These are phyloP conservation scores for Amborella trichopoda DNA, from an alignment of 164 flowering plant genomes.

Conservation along the genomic window DNA sequence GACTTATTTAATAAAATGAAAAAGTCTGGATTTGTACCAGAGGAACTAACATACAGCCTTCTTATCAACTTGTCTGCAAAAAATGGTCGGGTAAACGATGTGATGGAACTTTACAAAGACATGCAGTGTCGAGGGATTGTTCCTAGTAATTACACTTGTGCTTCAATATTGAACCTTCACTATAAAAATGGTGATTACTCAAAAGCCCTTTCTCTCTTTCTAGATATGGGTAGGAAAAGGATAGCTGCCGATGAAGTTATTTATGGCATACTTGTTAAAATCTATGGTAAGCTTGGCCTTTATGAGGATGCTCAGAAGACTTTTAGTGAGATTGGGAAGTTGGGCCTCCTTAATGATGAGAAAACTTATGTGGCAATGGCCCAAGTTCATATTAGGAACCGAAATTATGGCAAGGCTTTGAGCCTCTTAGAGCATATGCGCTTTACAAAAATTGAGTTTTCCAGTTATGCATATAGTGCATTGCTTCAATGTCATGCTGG, in stretches of 20 bases:
- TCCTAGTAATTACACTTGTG: slow-evolving; percentile 82
- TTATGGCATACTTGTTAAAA: slow-evolving; percentile 72
- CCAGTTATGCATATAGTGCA: slow-evolving; percentile 54
- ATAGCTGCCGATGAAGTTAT: slow-evolving; percentile 80
- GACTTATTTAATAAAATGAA: slow-evolving; percentile 58
- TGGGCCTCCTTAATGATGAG: slow-evolving; percentile 59
- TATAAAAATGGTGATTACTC: slow-evolving; percentile 63
- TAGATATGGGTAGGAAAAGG: slow-evolving; percentile 56
- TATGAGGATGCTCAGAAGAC: slow-evolving; percentile 70
- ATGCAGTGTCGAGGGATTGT: slow-evolving; percentile 52
- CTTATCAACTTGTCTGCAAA: slow-evolving; percentile 47
- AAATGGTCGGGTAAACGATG: slow-evolving; percentile 32
- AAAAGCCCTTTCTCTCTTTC: slow-evolving; percentile 72
- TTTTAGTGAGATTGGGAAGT: slow-evolving; percentile 48
- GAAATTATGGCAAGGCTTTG: slow-evolving; percentile 52
- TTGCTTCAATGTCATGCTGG: slow-evolving; percentile 53
- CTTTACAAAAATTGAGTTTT: slow-evolving; percentile 48
- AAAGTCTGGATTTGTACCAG: slow-evolving; percentile 50
- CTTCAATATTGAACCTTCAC: slow-evolving; percentile 63
- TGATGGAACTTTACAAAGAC: slow-evolving; percentile 56
- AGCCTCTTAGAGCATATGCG: slow-evolving; percentile 49
- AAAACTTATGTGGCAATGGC: slow-evolving; percentile 90
- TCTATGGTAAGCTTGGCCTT: slow-evolving; percentile 91
- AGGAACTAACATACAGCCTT: slow-evolving; percentile 76
- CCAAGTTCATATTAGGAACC: slow-evolving; percentile 57